A percentile compares a stretch with the other conserved stretches of the same genome.
Conservation (phyloP, 345 rosid species). For the Arabidopsis arenosa region DNA sequence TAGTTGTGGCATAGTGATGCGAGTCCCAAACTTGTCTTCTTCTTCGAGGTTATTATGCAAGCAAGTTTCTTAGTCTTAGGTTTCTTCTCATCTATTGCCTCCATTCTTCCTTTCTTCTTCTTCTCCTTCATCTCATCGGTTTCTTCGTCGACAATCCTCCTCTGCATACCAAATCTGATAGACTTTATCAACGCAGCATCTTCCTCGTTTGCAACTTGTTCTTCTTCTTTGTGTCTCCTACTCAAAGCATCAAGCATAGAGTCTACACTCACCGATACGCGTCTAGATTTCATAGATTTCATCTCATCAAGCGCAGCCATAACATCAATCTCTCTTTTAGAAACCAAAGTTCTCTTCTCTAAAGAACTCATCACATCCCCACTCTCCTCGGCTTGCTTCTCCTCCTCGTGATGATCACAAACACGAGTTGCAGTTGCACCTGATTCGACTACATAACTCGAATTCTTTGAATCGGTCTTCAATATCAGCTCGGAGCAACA, state of each 20-base stretch:
- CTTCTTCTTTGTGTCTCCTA: background rate
- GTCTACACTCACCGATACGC: constrained; percentile 5
- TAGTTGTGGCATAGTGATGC: constrained; percentile 17
- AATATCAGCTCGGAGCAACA: constrained; percentile 74
- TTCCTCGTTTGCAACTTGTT: background rate
- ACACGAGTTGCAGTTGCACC: constrained; percentile 70
- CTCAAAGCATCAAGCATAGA: constrained; percentile 14
- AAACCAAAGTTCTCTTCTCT: constrained; percentile 72
- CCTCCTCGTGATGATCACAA: constrained; percentile 44
- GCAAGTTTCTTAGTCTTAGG: background rate
- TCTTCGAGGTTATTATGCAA: background rate
- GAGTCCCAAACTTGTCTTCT: constrained; percentile 19
- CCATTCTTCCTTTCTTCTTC: background rate
- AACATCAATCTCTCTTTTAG: constrained; percentile 79
- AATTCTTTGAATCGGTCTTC: constrained; percentile 75
- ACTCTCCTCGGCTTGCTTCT: constrained; percentile 66
- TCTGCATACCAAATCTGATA: constrained; percentile 21
- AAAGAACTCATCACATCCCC: constrained; percentile 74
- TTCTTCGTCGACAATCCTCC: background rate
- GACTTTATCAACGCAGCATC: constrained; percentile 18
- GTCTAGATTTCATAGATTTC: constrained; percentile 64
- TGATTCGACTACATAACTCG: constrained; percentile 71
- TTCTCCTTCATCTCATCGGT: no score
- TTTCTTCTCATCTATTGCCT: background rate
- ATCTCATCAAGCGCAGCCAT: constrained; percentile 76